Conservation (phyloP, 495 filamentous ascomycete genomes). For the Xylaria sp. region DNA sequence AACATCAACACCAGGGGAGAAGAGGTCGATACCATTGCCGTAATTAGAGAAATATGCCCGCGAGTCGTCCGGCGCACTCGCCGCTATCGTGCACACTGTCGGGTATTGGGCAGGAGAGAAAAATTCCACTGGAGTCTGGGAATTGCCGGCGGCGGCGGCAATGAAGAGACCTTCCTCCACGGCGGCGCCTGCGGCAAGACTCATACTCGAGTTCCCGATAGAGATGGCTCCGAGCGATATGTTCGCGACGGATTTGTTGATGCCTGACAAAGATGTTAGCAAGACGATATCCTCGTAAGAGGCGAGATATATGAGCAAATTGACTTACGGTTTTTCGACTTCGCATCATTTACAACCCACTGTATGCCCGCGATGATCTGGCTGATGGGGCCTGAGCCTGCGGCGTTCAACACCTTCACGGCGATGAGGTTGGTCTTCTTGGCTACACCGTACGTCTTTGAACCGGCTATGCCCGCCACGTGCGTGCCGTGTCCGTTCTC, state of each 20-base stretch:
- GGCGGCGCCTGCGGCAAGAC: slow-evolving; percentile 48
- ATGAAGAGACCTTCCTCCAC: slow-evolving; percentile 52
- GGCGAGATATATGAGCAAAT: neutral
- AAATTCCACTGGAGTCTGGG: slow-evolving; percentile 38
- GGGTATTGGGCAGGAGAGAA: slow-evolving; percentile 57
- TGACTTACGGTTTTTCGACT: slow-evolving; percentile 34
- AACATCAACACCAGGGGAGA: slow-evolving; percentile 50
- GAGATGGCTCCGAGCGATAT: slow-evolving; percentile 56
- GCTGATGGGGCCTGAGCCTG: slow-evolving; percentile 47
- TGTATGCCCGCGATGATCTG: slow-evolving; percentile 60
- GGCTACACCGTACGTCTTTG: slow-evolving; percentile 44
- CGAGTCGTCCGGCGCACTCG: slow-evolving; percentile 46
- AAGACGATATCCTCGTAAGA: neutral
- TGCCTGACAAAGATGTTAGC: slow-evolving; percentile 26
- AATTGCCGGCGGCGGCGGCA: slow-evolving; percentile 55
- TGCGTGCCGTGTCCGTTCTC: slow-evolving; percentile 50
- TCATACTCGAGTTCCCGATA: slow-evolving; percentile 46
- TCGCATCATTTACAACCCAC: slow-evolving; percentile 51
- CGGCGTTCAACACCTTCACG: slow-evolving; percentile 48
- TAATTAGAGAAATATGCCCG: slow-evolving; percentile 63
- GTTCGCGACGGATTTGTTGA: slow-evolving; percentile 49
- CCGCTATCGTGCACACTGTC: slow-evolving; percentile 60
- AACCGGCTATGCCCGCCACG: slow-evolving; percentile 44
- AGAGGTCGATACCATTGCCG: slow-evolving; percentile 56
- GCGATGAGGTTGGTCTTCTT: slow-evolving; percentile 44